A percentile compares a stretch with the other conserved stretches of the same genome.
phyloP scores from a whole-genome alignment of 495 filamentous ascomycete genomes.

The Chaetomium cochliodes region DNA sequence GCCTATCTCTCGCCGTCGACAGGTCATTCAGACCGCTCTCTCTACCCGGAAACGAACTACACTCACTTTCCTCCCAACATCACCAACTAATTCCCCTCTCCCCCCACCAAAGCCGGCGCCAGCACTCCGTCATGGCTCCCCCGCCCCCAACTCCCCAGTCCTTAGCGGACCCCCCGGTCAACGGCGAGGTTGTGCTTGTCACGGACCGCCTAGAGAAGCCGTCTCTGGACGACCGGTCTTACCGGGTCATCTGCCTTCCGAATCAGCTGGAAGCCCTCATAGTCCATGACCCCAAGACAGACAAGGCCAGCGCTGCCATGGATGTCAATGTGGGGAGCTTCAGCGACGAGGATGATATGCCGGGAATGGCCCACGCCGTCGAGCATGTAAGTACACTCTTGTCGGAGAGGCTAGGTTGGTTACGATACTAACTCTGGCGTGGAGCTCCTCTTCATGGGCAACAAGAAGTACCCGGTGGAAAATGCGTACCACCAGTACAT shows the following conservation, averaged over 20 bases:
- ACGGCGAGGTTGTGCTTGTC: slow-evolving; percentile 57
- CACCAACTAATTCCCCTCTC: not conserved
- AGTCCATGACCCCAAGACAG: slow-evolving; percentile 91
- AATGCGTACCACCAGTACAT: slow-evolving; percentile 96
- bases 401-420: not conserved
- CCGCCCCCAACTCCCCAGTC: slow-evolving; percentile 28
- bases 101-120: not conserved
- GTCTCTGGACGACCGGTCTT: slow-evolving; percentile 81
- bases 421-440: slow-evolving; percentile 24
- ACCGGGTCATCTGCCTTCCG: slow-evolving; percentile 78
- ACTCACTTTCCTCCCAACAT: not conserved
- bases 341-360: slow-evolving; percentile 85
- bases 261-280: slow-evolving; percentile 93
- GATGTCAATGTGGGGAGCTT: slow-evolving; percentile 97
- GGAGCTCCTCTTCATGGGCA: slow-evolving; percentile 97
- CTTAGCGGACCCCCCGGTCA: slow-evolving; percentile 4
- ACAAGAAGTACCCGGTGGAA: slow-evolving; percentile 94
- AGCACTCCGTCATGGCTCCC: slow-evolving; percentile 28
- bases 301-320: slow-evolving; percentile 93
- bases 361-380: slow-evolving; percentile 89
- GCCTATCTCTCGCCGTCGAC: not conserved
- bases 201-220: slow-evolving; percentile 83
- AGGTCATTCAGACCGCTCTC: not conserved
- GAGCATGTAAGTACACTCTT: slow-evolving; percentile 54
- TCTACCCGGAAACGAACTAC: not conserved